Conservation (phyloP, 768 basidiomycete genomes). For the Exidia glandulosa region DNA sequence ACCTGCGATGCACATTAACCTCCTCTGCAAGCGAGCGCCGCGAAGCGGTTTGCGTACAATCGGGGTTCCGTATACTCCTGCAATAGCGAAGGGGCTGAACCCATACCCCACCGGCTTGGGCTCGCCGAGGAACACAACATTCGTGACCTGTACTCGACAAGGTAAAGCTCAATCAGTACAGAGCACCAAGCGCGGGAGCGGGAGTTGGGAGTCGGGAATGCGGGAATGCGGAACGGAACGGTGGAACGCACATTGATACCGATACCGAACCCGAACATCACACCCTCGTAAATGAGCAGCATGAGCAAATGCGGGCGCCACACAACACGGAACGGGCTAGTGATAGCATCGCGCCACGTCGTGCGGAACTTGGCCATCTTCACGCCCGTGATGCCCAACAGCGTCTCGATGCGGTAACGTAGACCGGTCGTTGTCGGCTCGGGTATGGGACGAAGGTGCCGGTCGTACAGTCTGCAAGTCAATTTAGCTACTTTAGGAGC, state of each 20-base stretch:
- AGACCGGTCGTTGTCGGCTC: conserved; percentile 29
- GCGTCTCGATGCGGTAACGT: conserved; percentile 42
- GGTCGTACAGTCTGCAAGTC: conserved; percentile 48
- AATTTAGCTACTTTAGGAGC: neutral
- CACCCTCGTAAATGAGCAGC: conserved; percentile 43
- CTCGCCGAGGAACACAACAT: conserved; percentile 50
- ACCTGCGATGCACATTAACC: conserved; percentile 28
- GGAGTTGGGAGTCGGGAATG: no score
- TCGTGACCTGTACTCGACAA: conserved; percentile 39
- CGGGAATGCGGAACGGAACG: neutral
- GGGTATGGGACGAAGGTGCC: conserved; percentile 41
- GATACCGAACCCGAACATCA: conserved; percentile 54
- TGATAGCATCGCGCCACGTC: conserved; percentile 35
- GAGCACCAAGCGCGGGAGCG: no score
- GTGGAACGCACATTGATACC: conserved; percentile 41
- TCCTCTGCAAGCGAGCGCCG: no score
- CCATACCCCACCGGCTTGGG: conserved; percentile 47
- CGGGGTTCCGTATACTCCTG: conserved; percentile 44
- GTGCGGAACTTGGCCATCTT: conserved; percentile 47
- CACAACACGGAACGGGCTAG: conserved; percentile 38
- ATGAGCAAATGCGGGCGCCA: conserved; percentile 53
- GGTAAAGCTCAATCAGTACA: no score
- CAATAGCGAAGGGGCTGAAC: conserved; percentile 36
- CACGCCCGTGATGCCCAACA: conserved; percentile 52
- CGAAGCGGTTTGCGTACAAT: no score